Percentiles rank a stretch among this genome's conserved stretches.
These are phyloP conservation scores for Debaryomyces psychrophilus DNA, from an alignment of 1,139 yeast species.

Conservation along the genomic window DNA sequence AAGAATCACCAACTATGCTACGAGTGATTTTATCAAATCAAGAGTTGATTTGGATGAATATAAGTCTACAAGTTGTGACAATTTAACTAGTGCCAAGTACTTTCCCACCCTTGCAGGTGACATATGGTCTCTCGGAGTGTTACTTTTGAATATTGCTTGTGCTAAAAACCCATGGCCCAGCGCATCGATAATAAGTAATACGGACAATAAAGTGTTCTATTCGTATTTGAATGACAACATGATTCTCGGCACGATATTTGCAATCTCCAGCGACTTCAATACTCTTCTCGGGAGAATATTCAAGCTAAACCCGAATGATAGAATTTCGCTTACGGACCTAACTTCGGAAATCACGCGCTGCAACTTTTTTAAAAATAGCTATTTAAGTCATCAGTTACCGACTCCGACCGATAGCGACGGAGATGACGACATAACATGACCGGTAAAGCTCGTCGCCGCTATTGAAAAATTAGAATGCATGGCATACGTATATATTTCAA, in stretches of 20 bases:
- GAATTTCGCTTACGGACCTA: slow-evolving; percentile 57
- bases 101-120: slow-evolving; percentile 81
- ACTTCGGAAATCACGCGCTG: slow-evolving; percentile 42
- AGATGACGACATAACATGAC: background rate
- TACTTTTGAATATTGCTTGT: slow-evolving; percentile 77
- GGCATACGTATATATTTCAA: no score
- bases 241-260: slow-evolving; percentile 52
- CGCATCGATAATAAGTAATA: slow-evolving; percentile 64
- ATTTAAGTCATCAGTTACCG: background rate
- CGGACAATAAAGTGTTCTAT: slow-evolving; percentile 56
- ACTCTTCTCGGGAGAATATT: slow-evolving; percentile 57
- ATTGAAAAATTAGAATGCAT: background rate
- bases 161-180: slow-evolving; percentile 92
- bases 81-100: slow-evolving; percentile 30
- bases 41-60: slow-evolving; percentile 35
- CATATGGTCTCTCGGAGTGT: slow-evolving; percentile 86
- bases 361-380: slow-evolving; percentile 38
- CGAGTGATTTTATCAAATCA: slow-evolving; percentile 31
- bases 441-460: background rate
- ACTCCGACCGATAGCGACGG: slow-evolving; percentile 8
- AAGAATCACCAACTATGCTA: slow-evolving; percentile 56
- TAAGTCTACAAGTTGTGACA: slow-evolving; percentile 14
- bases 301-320: slow-evolving; percentile 62
- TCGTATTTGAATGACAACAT: slow-evolving; percentile 39
- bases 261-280: slow-evolving; percentile 66